Percentiles rank a stretch among this genome's conserved stretches.
phyloP scores from a whole-genome alignment of 2,329 filamentous ascomycete species.

The Colletotrichum zoysiae region DNA sequence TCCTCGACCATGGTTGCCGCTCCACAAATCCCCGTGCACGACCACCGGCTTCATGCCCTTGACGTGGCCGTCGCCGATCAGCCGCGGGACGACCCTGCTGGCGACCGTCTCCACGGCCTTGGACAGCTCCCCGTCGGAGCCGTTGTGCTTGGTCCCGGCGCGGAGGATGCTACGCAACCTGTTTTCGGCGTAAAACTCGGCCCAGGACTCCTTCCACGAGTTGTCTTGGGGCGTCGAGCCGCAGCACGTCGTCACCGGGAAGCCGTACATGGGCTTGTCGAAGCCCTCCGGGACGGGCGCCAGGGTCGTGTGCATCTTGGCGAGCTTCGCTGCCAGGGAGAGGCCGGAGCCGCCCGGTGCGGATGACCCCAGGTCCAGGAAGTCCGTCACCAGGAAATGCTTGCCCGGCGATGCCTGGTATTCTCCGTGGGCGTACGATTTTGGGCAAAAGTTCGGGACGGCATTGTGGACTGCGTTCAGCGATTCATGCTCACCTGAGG shows the following conservation, averaged over 20 bases:
- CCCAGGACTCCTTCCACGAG: conserved; percentile 78
- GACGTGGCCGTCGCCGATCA: conserved; percentile 78
- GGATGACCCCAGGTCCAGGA: conserved; percentile 72
- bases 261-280: conserved; percentile 78
- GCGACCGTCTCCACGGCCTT: conserved; percentile 75
- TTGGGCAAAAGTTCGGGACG: conserved; percentile 82
- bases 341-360: conserved; percentile 59
- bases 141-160: conserved; percentile 71
- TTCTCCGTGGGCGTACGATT: conserved; percentile 78
- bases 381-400: conserved; percentile 80
- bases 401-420: conserved; percentile 63
- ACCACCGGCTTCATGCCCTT: conserved; percentile 79
- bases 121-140: conserved; percentile 71
- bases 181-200: conserved; percentile 85
- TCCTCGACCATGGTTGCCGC: conserved; percentile 81
- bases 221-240: conserved; percentile 89
- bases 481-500: conserved; percentile 81
- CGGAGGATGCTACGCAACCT: conserved; percentile 75
- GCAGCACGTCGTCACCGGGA: conserved; percentile 87
- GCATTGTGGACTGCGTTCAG: conserved; percentile 82
- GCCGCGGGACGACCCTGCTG: conserved; percentile 75
- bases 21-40: conserved; percentile 94
- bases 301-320: conserved; percentile 80
- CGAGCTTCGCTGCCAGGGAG: conserved; percentile 81
- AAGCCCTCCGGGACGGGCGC: conserved; percentile 74